Evolutionary conservation across 306 rosid species (phyloP).

Genomic region (Cyamopsis tetragonoloba): DNA sequence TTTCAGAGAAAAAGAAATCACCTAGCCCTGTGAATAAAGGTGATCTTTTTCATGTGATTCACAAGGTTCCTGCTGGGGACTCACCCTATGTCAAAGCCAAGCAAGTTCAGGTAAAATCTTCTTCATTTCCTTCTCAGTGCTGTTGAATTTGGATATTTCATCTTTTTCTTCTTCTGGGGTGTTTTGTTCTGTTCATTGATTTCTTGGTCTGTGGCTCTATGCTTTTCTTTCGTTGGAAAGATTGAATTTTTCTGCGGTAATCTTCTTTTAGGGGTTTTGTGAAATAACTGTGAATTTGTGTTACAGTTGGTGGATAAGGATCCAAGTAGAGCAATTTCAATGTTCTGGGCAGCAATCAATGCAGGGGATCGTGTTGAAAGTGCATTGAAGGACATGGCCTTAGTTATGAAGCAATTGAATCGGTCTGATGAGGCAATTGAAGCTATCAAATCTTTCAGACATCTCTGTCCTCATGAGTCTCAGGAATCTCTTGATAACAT

Average conservation of each 20-base stretch:
- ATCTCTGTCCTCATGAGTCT: constrained; percentile 71
- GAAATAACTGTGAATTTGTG: background rate
- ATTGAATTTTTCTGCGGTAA: too few relatives aligned
- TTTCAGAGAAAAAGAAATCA: constrained; percentile 56
- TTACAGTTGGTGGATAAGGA: constrained; percentile 81
- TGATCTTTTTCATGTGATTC: constrained; percentile 62
- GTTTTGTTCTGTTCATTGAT: background rate
- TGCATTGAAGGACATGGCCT: constrained; percentile 94
- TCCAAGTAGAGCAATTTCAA: constrained; percentile 69
- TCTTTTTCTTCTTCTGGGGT: background rate
- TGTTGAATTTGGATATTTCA: background rate
- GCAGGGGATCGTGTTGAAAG: constrained; percentile 91
- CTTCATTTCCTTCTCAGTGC: background rate
- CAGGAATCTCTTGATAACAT: constrained; percentile 93
- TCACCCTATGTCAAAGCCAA: constrained; percentile 93
- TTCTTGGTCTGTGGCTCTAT: constrained; percentile 37
- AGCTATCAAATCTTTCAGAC: constrained; percentile 89
- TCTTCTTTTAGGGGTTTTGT: background rate
- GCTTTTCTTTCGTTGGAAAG: background rate
- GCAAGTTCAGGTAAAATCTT: constrained; percentile 72
- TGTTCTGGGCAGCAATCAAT: constrained; percentile 92
- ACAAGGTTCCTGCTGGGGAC: constrained; percentile 89
- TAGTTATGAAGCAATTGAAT: constrained; percentile 84
- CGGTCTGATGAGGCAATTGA: constrained; percentile 90
- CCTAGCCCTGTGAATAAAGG: constrained; percentile 38